Conservation (phyloP, 1,284 basidiomycete species). For the Wolfiporia cocos region DNA sequence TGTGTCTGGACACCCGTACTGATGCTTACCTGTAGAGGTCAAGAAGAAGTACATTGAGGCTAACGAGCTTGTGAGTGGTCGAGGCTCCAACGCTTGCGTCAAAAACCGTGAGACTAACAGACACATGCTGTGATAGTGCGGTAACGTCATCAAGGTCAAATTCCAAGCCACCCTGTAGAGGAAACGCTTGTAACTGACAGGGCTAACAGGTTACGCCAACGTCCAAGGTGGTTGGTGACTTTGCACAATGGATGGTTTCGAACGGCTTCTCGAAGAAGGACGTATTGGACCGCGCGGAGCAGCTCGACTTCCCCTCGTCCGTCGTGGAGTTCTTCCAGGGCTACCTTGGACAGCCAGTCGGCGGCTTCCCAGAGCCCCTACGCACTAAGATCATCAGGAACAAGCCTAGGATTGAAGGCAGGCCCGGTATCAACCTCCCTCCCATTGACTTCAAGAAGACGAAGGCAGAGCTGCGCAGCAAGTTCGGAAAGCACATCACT, state of each 20-base stretch:
- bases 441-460: slow-evolving; percentile 96
- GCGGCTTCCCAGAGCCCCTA: slow-evolving; percentile 97
- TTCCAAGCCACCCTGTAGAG: background rate
- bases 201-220: slow-evolving; percentile 87
- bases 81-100: no score
- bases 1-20: slow-evolving; percentile 9
- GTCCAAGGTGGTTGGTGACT: slow-evolving; percentile 98
- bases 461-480: slow-evolving; percentile 88
- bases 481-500: slow-evolving; percentile 93
- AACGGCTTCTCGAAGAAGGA: slow-evolving; percentile 88
- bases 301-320: slow-evolving; percentile 95
- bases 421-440: slow-evolving; percentile 84
- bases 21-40: slow-evolving; percentile 58
- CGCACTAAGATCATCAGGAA: slow-evolving; percentile 90
- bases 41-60: slow-evolving; percentile 99
- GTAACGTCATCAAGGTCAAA: slow-evolving; percentile 88
- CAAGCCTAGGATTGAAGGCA: slow-evolving; percentile 89
- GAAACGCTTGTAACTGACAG: slow-evolving; percentile 2
- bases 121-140: slow-evolving; percentile 54
- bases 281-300: slow-evolving; percentile 81
- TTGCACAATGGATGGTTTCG: slow-evolving; percentile 98
- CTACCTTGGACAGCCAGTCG: slow-evolving; percentile 93
- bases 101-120: no score
- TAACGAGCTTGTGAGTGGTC: slow-evolving; percentile 81
- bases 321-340: slow-evolving; percentile 98